Evolutionary conservation across 1,139 yeast genomes (phyloP), one percentile per base, ranked within the genome.

Genomic region (Lodderomyces margitis): DNA sequence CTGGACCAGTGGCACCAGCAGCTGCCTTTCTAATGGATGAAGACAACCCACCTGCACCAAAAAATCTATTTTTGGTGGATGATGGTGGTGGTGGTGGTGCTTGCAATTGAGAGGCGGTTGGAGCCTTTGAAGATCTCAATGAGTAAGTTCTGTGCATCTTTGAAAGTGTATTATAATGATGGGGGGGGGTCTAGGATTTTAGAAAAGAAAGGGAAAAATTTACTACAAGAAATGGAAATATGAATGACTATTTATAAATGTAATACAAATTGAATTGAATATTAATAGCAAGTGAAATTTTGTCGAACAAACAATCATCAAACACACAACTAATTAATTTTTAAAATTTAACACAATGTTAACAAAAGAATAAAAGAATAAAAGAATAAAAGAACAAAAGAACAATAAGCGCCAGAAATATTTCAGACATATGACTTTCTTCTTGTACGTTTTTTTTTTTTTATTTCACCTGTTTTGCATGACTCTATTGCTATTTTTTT

Each of bases 111-210:
- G 96, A 79, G 47, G 98, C 97, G 46, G 98, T 91, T 47, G 98
- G 98, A 36, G 98, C 98, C 68, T 95, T 87, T 44, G 85, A 70
- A 54, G 89, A 83, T 80, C 98, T 89, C 70, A 92, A 78, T 32
- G 98, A 92, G 69, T 92, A 92, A 40, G 98, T 91, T 84, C 98
- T 87, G 79, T 92, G 98, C 98, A 92, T 92, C 54, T 47, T n/a
- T n/a, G 21, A n/a, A n/a, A n/a, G n/a, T n/a, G n/a, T n/a, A n/a
- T n/a, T n/a, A n/a, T n/a, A n/a, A n/a, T n/a, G n/a, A 12, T 21
- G 6, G 14, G 27, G 15, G 6, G 36, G 17, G 14, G 23, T 17
- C 33, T 34, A 36, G 21, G 27, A 33, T 5, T 30, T 30, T 15
- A 15, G 17, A 20, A 30, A 28, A 23, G 28, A 24, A 30, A 16